Evolutionary conservation across 2,329 filamentous ascomycete genomes (phyloP), one percentile per base, ranked within the genome.

Genomic region (Thermoascus crustaceus): DNA sequence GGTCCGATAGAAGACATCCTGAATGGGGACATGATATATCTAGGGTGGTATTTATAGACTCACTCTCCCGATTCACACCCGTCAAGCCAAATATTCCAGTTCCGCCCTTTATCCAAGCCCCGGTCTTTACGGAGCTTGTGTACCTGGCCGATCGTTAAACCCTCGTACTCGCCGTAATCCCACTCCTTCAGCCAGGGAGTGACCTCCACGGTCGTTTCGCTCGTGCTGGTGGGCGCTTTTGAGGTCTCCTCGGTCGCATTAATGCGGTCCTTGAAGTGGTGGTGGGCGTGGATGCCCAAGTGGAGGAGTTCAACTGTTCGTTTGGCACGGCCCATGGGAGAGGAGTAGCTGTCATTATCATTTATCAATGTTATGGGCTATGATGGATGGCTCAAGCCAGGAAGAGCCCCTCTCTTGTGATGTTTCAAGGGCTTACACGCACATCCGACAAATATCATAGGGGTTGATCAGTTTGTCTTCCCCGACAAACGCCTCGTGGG

Each of bases 141-240:
- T 52, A 88, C 87, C 41, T 82, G 67, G 2, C 67, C 59, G 34
- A 70, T 76, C 20, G 80, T 83, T 47, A 87, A 71, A 9, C 84
- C 84, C 62, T 89, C 84, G 51, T 89, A 89, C 45, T 79, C 72
- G 31, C 82, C 84, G 51, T 88, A 89, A 59, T 87, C 77, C 84
- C 84, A 87, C 57, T 87, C 82, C 7, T 80, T 71, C 39, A 88
- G 76, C 44, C 77, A 75, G 32, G 81, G 69, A 1, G 78, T 81
- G 3, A 42, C 14, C 27, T 44, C 30, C 27, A 46, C 30, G 6
- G 33, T n/a, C 2, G 31, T 17, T 13, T 35, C 34, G 10, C 18
- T 22, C 13, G 23, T 21, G 20, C 4, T 32, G 3, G 30, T 8
- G 5, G 17, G 30, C 5, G 32, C 29, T 5, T 21, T 24, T 6